Evolutionary conservation across 495 filamentous ascomycete species (phyloP).

Genomic region (Hamigera avellanea): DNA sequence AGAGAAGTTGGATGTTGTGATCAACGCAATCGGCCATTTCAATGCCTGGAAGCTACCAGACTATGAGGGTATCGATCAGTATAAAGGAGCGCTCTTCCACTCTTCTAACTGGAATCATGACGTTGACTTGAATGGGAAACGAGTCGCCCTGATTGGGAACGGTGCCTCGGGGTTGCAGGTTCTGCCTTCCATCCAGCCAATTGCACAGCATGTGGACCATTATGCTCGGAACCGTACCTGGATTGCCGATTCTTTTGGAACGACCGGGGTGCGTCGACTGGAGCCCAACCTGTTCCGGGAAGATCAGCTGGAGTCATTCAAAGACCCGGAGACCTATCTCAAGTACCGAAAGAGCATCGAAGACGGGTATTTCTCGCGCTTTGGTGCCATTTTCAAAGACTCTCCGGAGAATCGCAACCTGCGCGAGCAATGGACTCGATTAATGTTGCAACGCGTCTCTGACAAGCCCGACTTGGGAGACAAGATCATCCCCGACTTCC

Average conservation of each 20-base stretch:
- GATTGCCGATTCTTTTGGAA: slow-evolving; percentile 48
- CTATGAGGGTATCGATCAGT: slow-evolving; percentile 37
- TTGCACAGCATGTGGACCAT: slow-evolving; percentile 46
- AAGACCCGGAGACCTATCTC: slow-evolving; percentile 36
- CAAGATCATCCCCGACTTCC: slow-evolving; percentile 51
- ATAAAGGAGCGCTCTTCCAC: slow-evolving; percentile 38
- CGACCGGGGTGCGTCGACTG: slow-evolving; percentile 24
- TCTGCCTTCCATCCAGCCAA: slow-evolving; percentile 43
- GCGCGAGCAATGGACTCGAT: slow-evolving; percentile 37
- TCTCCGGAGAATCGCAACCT: slow-evolving; percentile 36
- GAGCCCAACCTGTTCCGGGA: slow-evolving; percentile 38
- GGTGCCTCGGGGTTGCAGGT: slow-evolving; percentile 47
- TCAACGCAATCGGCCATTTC: slow-evolving; percentile 47
- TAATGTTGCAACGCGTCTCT: slow-evolving; percentile 39
- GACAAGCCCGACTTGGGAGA: slow-evolving; percentile 43
- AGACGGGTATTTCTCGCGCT: slow-evolving; percentile 44
- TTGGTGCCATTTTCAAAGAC: slow-evolving; percentile 42
- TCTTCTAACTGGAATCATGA: slow-evolving; percentile 42
- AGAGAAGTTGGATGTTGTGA: slow-evolving; percentile 44
- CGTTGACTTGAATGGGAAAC: slow-evolving; percentile 38
- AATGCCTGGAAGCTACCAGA: slow-evolving; percentile 43
- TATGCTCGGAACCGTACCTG: slow-evolving; percentile 58
- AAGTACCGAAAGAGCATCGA: slow-evolving; percentile 40
- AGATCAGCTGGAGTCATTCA: slow-evolving; percentile 36
- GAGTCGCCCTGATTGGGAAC: slow-evolving; percentile 51